Evolutionary conservation across 805 yeast species (phyloP).

Genomic region (Metschnikowia proteae): DNA sequence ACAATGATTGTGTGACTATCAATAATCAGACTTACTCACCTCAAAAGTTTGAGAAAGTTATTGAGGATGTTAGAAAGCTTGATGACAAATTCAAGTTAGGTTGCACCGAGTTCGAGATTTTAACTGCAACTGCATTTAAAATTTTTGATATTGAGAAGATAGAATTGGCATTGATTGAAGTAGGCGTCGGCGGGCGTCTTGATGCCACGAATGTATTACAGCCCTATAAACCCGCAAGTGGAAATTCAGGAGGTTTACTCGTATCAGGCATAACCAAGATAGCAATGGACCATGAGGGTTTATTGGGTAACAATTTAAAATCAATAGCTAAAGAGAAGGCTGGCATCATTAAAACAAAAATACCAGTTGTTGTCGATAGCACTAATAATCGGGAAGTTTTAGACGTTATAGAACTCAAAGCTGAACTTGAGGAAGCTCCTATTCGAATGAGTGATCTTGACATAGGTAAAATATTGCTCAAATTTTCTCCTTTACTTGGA

Average conservation of each 20-base stretch:
- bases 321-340: conserved; percentile 79
- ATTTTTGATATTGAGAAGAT: conserved; percentile 60
- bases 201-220: conserved; percentile 81
- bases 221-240: conserved; percentile 22
- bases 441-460: conserved; percentile 24
- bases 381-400: conserved; percentile 37
- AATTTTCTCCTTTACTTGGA: conserved; percentile 63
- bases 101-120: conserved; percentile 84
- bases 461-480: conserved; percentile 22
- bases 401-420: conserved; percentile 38
- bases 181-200: conserved; percentile 85
- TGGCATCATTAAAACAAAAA: conserved; percentile 67
- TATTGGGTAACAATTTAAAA: conserved; percentile 62
- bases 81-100: conserved; percentile 44
- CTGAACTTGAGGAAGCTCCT: conserved; percentile 28
- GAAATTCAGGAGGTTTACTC: conserved; percentile 38
- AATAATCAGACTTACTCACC: conserved; percentile 54
- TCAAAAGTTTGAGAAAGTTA: conserved; percentile 43
- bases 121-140: conserved; percentile 82
- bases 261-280: conserved; percentile 79
- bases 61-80: conserved; percentile 37
- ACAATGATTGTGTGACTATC: conserved; percentile 73
- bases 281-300: conserved; percentile 77
- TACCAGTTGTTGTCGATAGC: conserved; percentile 50
- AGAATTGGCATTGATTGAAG: conserved; percentile 82